Conservation (phyloP, 768 basidiomycete species). For the Amanita pseudoporphyria region DNA sequence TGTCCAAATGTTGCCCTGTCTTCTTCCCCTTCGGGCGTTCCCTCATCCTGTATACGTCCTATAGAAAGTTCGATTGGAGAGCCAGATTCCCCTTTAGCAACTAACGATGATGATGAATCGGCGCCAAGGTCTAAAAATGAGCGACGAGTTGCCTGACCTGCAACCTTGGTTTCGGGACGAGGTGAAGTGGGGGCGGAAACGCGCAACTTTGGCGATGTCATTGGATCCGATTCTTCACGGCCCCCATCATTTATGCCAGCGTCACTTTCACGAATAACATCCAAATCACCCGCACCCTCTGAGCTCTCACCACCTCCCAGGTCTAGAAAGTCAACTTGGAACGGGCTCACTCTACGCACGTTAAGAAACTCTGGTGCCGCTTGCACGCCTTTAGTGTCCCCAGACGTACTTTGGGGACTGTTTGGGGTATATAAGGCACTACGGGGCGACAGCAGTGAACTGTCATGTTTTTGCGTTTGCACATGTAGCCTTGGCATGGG, state of each 20-base stretch:
- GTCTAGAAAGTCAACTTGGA: conserved; percentile 29
- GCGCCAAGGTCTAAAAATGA: conserved; percentile 6
- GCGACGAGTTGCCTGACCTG: conserved; percentile 19
- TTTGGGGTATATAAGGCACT: not conserved
- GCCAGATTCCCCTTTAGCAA: not conserved
- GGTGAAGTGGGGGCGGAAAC: not conserved
- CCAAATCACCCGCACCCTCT: conserved; percentile 13
- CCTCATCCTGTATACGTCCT: not conserved
- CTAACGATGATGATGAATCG: not conserved
- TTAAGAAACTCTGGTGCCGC: conserved; percentile 17
- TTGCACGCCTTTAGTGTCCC: not conserved
- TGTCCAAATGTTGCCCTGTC: conserved; percentile 1
- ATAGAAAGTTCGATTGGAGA: not conserved
- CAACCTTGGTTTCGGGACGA: conserved; percentile 8
- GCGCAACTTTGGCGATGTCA: not conserved
- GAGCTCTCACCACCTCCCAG: conserved; percentile 12
- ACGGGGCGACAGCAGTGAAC: not conserved
- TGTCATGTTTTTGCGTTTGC: not conserved
- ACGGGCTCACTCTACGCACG: conserved; percentile 36
- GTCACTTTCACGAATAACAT: not conserved
- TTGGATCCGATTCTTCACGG: not conserved
- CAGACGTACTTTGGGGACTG: not conserved
- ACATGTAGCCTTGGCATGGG: not conserved
- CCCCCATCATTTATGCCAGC: conserved; percentile 8
- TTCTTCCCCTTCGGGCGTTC: not conserved